A percentile compares a stretch with the other conserved stretches of the same genome.
phyloP scores from a whole-genome alignment of 2,329 filamentous ascomycete species.

The Coniella vitis region DNA sequence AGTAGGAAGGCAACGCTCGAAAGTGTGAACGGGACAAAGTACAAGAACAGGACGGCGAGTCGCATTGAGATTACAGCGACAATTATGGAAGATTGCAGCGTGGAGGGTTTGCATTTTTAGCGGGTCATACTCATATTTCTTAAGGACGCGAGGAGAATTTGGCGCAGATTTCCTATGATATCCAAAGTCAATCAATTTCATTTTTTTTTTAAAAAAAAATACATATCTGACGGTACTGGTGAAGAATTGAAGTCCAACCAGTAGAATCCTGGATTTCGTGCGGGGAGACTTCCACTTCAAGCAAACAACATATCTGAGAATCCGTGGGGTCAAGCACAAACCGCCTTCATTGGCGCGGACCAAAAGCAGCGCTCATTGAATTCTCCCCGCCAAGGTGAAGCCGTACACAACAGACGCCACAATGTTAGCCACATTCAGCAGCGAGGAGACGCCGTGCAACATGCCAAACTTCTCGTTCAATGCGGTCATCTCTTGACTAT shows the following conservation, averaged over 20 bases:
- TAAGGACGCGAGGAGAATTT: background rate
- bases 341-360: background rate
- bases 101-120: background rate
- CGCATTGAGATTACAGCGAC: too few relatives aligned
- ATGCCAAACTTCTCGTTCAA: conserved; percentile 73
- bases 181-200: conserved; percentile 3
- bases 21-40: too few relatives aligned
- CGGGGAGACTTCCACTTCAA: too few relatives aligned
- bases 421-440: conserved; percentile 70
- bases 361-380: conserved; percentile 34
- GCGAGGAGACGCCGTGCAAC: conserved; percentile 73
- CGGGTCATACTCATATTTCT: too few relatives aligned
- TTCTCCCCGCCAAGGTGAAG: conserved; percentile 58
- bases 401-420: conserved; percentile 71
- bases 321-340: too few relatives aligned
- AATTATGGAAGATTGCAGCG: background rate
- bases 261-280: too few relatives aligned
- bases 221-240: too few relatives aligned
- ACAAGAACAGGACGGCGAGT: too few relatives aligned
- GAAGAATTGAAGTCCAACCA: too few relatives aligned
- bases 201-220: background rate
- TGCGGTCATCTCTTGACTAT: conserved; percentile 75
- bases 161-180: background rate
- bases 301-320: too few relatives aligned
- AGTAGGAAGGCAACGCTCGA: background rate